These are phyloP conservation scores for Penicillium sp. DNA, from an alignment of 2,329 filamentous ascomycete species.

Conservation along the genomic window DNA sequence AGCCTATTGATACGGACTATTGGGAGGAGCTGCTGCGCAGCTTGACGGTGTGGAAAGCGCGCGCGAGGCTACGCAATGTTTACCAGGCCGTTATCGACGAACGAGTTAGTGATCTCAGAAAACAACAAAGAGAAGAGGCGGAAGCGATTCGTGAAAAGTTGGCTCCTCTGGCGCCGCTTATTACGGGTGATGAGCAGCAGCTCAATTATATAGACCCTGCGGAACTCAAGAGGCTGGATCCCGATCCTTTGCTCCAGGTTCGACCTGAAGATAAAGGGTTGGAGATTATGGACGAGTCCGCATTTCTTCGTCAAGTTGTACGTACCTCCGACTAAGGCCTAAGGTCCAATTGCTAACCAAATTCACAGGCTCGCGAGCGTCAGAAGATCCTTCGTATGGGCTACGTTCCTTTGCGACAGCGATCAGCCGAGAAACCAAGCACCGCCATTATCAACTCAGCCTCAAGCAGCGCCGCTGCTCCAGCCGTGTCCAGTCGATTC, in stretches of 20 bases:
- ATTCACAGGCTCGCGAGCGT: conserved; percentile 52
- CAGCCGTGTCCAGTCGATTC: conserved; percentile 65
- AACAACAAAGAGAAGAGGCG: conserved; percentile 68
- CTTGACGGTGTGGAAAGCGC: conserved; percentile 86
- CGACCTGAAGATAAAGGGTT: conserved; percentile 62
- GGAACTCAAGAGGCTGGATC: conserved; percentile 55
- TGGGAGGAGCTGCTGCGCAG: conserved; percentile 91
- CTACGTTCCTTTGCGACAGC: conserved; percentile 62
- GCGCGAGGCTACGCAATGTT: conserved; percentile 75
- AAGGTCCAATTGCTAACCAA: conserved; percentile 9
- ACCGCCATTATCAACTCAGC: conserved; percentile 33
- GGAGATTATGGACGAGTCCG: conserved; percentile 57
- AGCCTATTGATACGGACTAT: conserved; percentile 93
- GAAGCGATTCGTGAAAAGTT: conserved; percentile 54
- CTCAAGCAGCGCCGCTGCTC: conserved; percentile 44
- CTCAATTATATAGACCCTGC: conserved; percentile 18
- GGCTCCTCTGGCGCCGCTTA: conserved; percentile 47
- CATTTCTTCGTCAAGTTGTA: conserved; percentile 58
- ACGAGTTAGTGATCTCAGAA: conserved; percentile 64
- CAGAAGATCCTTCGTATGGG: conserved; percentile 63
- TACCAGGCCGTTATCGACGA: conserved; percentile 72
- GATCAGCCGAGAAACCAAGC: conserved; percentile 34
- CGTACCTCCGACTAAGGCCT: conserved; percentile 21
- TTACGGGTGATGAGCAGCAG: conserved; percentile 12
- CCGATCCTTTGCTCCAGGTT: conserved; percentile 65